Percentiles rank a stretch among this genome's conserved stretches.
phyloP scores from a whole-genome alignment of 805 yeast genomes.

The Kuraishia capsulata region DNA sequence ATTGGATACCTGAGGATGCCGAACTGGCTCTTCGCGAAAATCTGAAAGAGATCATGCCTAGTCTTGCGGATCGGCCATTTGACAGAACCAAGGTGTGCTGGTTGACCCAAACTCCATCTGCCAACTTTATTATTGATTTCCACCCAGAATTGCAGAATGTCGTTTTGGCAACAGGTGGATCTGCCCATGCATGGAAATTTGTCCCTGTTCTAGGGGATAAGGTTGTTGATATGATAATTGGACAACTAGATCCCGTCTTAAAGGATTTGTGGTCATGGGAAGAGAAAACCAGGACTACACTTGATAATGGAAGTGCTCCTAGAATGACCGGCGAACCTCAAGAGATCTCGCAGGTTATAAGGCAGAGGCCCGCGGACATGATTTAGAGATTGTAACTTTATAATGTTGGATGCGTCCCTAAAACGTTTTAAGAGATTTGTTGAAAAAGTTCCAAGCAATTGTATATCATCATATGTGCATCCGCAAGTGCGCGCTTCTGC shows the following conservation, averaged over 20 bases:
- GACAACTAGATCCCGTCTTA: slow-evolving; percentile 10
- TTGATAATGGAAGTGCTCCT: slow-evolving; percentile 16
- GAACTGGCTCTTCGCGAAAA: slow-evolving; percentile 12
- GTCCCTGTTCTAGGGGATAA: slow-evolving; percentile 17
- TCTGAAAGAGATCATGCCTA: slow-evolving; percentile 14
- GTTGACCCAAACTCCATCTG: slow-evolving; percentile 15
- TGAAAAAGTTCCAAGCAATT: no score
- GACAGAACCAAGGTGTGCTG: slow-evolving; percentile 17
- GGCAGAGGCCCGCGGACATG: neutral
- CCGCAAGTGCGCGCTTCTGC: no score
- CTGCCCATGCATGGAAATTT: slow-evolving; percentile 19
- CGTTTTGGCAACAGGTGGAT: slow-evolving; percentile 16
- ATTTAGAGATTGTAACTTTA: no score
- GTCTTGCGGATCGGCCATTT: slow-evolving; percentile 13
- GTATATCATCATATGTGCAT: no score
- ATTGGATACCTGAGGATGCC: slow-evolving; percentile 18
- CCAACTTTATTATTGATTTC: slow-evolving; percentile 14
- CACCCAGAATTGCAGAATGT: slow-evolving; percentile 14
- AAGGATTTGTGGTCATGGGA: slow-evolving; percentile 13
- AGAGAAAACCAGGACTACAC: slow-evolving; percentile 7
- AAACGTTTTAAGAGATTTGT: no score
- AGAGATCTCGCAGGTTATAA: slow-evolving; percentile 8
- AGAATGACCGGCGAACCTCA: slow-evolving; percentile 15
- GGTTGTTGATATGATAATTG: slow-evolving; percentile 13
- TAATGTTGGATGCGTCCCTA: no score